Evolutionary conservation across 2,329 filamentous ascomycete genomes (phyloP).

Genomic region (Penicillium freii): DNA sequence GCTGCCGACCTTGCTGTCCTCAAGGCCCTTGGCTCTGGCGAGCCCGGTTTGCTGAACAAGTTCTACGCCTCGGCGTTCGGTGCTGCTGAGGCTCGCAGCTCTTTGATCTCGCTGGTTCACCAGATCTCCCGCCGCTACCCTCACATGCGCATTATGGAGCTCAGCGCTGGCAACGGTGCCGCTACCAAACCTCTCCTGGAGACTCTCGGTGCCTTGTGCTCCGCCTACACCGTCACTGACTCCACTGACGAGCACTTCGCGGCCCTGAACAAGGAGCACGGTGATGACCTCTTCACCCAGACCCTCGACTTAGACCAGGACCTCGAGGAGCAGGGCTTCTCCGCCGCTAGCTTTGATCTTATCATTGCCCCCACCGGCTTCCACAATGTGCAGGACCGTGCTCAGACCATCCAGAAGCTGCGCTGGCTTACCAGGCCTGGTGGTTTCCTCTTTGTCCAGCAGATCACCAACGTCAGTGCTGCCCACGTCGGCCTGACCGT

Average conservation of each 20-base stretch:
- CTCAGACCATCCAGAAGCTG: not conserved
- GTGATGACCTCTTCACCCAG: not conserved
- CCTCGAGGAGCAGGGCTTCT: not conserved
- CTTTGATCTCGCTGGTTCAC: not conserved
- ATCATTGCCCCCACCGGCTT: not conserved
- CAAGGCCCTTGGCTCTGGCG: not conserved
- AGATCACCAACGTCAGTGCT: not conserved
- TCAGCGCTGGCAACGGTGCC: not conserved
- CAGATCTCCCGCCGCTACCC: not conserved
- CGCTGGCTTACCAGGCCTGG: not conserved
- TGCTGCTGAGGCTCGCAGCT: not conserved
- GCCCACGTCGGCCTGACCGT: not conserved
- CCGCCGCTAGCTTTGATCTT: not conserved
- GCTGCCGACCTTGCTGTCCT: not conserved
- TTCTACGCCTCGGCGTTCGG: not conserved
- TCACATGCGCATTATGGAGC: not conserved
- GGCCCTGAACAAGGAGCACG: not conserved
- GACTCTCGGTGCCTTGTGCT: not conserved
- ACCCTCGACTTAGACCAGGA: not conserved
- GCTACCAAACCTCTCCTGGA: not conserved
- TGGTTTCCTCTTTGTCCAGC: not conserved
- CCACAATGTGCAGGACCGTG: not conserved
- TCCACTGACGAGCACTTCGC: not conserved
- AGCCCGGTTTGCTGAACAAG: not conserved
- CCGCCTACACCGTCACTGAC: not conserved